Percentiles rank a stretch among this genome's conserved stretches.
Conservation (phyloP, 495 filamentous ascomycete species). For the Penicillium cosmopolitanum region DNA sequence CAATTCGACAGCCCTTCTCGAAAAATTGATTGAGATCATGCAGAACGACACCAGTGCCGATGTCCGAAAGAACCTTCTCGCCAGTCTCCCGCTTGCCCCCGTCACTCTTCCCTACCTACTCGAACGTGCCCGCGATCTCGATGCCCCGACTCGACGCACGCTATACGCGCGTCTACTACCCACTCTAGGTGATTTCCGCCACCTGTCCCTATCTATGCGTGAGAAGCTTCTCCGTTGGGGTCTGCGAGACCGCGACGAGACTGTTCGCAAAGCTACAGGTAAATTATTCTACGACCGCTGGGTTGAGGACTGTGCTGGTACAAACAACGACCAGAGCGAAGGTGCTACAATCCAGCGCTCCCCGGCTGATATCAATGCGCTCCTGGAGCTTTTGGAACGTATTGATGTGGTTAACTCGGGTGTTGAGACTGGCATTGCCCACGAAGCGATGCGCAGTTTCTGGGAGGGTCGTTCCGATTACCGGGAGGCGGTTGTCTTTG, state of each 20-base stretch:
- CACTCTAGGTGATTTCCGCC: slow-evolving; percentile 91
- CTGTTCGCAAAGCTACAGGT: slow-evolving; percentile 87
- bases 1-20: slow-evolving; percentile 64
- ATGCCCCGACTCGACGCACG: slow-evolving; percentile 78
- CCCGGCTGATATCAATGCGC: slow-evolving; percentile 69
- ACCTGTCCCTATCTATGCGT: slow-evolving; percentile 91
- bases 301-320: slow-evolving; percentile 89
- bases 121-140: slow-evolving; percentile 87
- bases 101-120: slow-evolving; percentile 87
- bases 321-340: slow-evolving; percentile 52
- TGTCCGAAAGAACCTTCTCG: slow-evolving; percentile 82
- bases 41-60: slow-evolving; percentile 95
- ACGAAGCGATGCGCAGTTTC: slow-evolving; percentile 92
- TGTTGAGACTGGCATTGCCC: slow-evolving; percentile 83
- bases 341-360: slow-evolving; percentile 50
- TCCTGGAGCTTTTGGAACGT: slow-evolving; percentile 90
- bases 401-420: slow-evolving; percentile 92
- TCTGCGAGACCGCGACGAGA: slow-evolving; percentile 90
- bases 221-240: slow-evolving; percentile 97
- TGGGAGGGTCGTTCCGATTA: slow-evolving; percentile 96
- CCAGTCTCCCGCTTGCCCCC: slow-evolving; percentile 83
- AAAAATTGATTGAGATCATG: slow-evolving; percentile 86
- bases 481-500: slow-evolving; percentile 75
- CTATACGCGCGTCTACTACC: slow-evolving; percentile 89
- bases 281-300: slow-evolving; percentile 91